These are phyloP conservation scores for Mangifera indica DNA, from an alignment of 345 rosid genomes.

Conservation along the genomic window DNA sequence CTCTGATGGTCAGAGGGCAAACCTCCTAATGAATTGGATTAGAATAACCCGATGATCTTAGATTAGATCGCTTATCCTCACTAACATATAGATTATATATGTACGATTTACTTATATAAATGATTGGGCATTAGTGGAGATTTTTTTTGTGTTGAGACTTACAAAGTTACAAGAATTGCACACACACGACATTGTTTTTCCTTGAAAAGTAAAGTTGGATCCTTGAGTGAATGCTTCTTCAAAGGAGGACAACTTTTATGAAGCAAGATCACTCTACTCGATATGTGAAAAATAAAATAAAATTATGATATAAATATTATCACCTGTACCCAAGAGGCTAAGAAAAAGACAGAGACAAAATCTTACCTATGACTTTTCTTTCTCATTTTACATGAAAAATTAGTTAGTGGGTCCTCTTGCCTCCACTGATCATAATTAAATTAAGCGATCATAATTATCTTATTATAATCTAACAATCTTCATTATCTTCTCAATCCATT, in stretches of 20 bases:
- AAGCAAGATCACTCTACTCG: neutral
- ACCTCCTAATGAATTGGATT: no score
- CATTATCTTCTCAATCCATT: no score
- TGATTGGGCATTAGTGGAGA: no score
- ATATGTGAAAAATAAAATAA: neutral
- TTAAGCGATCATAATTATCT: neutral
- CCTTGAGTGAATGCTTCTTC: constrained; percentile 16
- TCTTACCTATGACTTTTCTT: constrained; percentile 14
- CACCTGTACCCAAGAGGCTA: neutral
- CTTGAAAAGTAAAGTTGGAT: neutral
- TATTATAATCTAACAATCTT: no score
- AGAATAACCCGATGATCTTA: no score
- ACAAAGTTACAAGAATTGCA: no score
- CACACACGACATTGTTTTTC: neutral
- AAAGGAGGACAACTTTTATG: constrained; percentile 22
- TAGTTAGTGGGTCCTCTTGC: constrained; percentile 1
- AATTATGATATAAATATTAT: constrained; percentile 1
- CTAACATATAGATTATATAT: no score
- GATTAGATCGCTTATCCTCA: no score
- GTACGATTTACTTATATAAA: no score
- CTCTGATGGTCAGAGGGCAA: no score
- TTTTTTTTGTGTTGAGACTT: no score
- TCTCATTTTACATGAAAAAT: no score
- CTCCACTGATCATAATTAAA: neutral
- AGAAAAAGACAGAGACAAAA: constrained; percentile 22